phyloP scores from a whole-genome alignment of 2,329 filamentous ascomycete genomes.

The Aureobasidium melanogenum region DNA sequence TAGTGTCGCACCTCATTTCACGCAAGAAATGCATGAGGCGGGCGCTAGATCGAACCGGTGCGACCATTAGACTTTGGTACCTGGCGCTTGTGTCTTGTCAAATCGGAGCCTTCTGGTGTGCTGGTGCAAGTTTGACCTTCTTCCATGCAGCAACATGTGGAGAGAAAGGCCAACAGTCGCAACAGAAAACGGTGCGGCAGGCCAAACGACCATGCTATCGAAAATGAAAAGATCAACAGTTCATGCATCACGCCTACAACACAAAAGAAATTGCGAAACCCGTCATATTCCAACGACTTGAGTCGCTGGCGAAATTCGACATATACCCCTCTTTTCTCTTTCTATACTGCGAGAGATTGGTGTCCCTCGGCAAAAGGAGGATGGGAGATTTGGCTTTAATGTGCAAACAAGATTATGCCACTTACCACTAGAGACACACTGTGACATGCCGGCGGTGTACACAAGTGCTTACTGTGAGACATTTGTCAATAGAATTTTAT shows the following conservation, averaged over 20 bases:
- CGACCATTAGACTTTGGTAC: constrained; percentile 10
- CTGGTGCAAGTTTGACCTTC: neutral
- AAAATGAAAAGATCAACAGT: constrained; percentile 8
- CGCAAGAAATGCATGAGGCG: neutral
- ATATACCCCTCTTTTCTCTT: neutral
- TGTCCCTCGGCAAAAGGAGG: neutral
- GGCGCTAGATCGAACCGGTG: constrained; percentile 4
- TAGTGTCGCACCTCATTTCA: constrained; percentile 8
- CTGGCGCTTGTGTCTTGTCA: constrained; percentile 8
- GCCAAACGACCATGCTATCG: neutral
- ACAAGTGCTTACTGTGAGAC: neutral
- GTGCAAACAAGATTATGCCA: neutral
- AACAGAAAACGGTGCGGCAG: neutral
- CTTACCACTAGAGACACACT: neutral
- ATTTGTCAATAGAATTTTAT: neutral
- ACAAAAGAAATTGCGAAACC: neutral
- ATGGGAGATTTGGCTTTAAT: neutral
- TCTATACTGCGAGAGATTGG: neutral
- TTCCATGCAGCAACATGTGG: constrained; percentile 1
- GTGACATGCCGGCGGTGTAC: neutral
- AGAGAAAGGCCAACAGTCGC: neutral
- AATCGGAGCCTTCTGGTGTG: neutral
- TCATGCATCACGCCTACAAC: neutral
- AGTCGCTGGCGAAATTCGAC: neutral
- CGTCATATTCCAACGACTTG: neutral